Conservation (phyloP, 495 filamentous ascomycete species). For the Neurospora sp. region DNA sequence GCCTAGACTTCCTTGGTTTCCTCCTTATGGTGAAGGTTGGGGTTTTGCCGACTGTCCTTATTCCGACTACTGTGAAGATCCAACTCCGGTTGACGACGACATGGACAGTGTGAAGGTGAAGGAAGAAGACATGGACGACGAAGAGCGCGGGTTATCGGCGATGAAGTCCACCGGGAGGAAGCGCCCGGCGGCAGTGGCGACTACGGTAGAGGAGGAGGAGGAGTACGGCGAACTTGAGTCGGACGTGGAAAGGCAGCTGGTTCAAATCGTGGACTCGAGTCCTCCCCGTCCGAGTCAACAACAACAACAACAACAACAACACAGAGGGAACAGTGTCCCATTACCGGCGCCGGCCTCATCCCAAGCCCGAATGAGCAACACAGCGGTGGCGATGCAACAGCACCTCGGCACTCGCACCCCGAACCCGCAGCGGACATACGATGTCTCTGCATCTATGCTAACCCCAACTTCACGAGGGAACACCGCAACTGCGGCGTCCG, state of each 20-base stretch:
- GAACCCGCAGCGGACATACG: background rate
- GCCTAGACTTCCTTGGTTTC: background rate
- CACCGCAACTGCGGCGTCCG: background rate
- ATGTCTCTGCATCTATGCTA: background rate
- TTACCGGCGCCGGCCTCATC: constrained; percentile 29
- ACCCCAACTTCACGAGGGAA: constrained; percentile 5
- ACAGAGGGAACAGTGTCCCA: background rate
- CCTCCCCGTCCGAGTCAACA: background rate
- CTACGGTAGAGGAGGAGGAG: constrained; percentile 4
- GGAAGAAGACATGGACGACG: background rate
- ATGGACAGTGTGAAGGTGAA: background rate
- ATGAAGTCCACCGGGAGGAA: constrained; percentile 1
- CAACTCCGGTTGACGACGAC: background rate
- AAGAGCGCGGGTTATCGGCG: background rate
- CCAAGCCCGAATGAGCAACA: background rate
- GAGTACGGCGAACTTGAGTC: constrained; percentile 3
- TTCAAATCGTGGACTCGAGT: background rate
- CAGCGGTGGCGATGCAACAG: background rate
- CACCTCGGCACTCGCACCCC: background rate
- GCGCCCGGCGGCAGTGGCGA: background rate
- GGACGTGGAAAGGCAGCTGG: constrained; percentile 10
- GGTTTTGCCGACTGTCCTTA: background rate
- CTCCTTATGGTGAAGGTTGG: background rate
- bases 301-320: background rate
- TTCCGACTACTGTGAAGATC: background rate